Base-by-base conservation (phyloP, 2,329 filamentous ascomycete species). In the Coniochaeta pulveracea region DNA sequence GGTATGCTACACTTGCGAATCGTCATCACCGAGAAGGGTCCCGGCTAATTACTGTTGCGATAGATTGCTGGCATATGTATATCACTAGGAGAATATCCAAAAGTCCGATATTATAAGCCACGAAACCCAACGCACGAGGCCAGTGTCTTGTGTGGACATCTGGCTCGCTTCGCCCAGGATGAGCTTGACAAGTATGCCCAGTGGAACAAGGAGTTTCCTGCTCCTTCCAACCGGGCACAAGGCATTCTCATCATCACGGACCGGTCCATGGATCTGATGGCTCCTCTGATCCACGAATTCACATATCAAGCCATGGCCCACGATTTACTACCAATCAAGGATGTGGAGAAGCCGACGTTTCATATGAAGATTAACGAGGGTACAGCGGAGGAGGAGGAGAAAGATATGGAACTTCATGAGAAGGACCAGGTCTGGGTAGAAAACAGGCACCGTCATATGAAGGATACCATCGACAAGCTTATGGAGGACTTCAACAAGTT, bases 251-350 rank as follows among this genome's bases (percentile, higher is more conserved):
- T 94, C 47, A 81, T 98, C 40, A 84, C 86, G 2, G 91, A 96
- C 54, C 75, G 91, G 40, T 85, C 86, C 6, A 91, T 98, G 81
- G 91, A 98, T 54, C 58, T 95, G 4, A 76, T 81, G 60, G 79
- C 89, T 0, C 91, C 91, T 1, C 60, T 96, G 9, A 52, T 96
- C 4, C 91, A 98, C 57, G 91, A 98, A 49, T 95, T 98, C 52
- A 95, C 91, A 10, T 98, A 96, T 54, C 91, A 98, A 57, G 86
- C 91, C 33, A 96, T 98, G 89, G 89, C 85, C 4, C 85, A 95
- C 55, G 91, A 98, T 51, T 64, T 98, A 7, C 62, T 98, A 19
- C 81, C 82, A 1, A 85, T 98, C 49, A 78, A 82, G 47, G 91
- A 96, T 34, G 80, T 74, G 16, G 86, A 94, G 43, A 94, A 91